Evolutionary conservation across 1,284 basidiomycete species (phyloP).

Genomic region (Microbotryum scabiosae): DNA sequence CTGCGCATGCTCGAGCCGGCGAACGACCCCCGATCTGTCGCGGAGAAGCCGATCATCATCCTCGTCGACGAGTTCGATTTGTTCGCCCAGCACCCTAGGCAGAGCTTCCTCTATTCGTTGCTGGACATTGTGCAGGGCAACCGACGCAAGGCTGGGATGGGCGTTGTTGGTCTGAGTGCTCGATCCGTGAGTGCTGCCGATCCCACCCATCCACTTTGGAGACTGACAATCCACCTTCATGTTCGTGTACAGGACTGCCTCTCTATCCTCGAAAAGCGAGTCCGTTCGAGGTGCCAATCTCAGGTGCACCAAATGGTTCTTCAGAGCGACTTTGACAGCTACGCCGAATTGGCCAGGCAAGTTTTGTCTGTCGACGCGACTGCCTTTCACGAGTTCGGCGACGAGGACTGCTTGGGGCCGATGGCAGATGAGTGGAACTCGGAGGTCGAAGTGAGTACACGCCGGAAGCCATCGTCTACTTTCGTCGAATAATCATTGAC

Average conservation of each 20-base stretch:
- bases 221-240: not conserved
- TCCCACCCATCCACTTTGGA: not conserved
- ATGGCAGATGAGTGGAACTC: constrained; percentile 50
- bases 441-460: constrained; percentile 49
- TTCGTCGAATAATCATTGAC: not conserved
- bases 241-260: constrained; percentile 56
- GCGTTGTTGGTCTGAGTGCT: constrained; percentile 71
- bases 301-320: constrained; percentile 61
- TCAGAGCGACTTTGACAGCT: constrained; percentile 6
- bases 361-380: constrained; percentile 39
- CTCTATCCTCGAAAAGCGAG: constrained; percentile 80
- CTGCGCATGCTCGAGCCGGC: constrained; percentile 32
- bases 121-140: constrained; percentile 58
- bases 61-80: constrained; percentile 84
- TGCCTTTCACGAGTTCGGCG: constrained; percentile 35
- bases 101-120: constrained; percentile 40
- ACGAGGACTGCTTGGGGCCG: constrained; percentile 33
- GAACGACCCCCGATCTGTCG: not conserved
- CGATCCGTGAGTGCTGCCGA: constrained; percentile 49
- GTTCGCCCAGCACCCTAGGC: constrained; percentile 61
- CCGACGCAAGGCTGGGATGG: constrained; percentile 52
- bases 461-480: not conserved
- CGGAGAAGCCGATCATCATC: constrained; percentile 65
- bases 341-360: constrained; percentile 9
- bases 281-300: constrained; percentile 90